Evolutionary conservation across 805 yeast genomes (phyloP).

Genomic region (Scheffersomyces amazonensis): DNA sequence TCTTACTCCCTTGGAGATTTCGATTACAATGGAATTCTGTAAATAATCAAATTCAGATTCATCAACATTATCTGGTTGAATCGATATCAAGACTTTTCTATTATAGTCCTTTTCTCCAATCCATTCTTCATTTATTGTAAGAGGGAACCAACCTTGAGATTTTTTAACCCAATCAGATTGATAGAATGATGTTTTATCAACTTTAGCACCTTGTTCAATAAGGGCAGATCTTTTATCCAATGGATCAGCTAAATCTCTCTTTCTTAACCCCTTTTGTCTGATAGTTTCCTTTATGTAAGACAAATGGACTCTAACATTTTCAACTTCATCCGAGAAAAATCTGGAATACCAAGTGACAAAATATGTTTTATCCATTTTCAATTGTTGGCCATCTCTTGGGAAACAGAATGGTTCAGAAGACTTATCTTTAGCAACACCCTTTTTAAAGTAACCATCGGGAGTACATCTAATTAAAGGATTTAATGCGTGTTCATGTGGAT

Average conservation of each 20-base stretch:
- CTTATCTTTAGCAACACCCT: conserved; percentile 56
- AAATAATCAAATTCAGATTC: conserved; percentile 66
- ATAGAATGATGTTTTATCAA: conserved; percentile 48
- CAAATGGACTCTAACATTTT: conserved; percentile 64
- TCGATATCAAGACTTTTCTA: conserved; percentile 58
- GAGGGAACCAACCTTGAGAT: conserved; percentile 60
- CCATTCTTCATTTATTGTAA: conserved; percentile 65
- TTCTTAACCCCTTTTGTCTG: conserved; percentile 55
- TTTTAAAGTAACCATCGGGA: conserved; percentile 67
- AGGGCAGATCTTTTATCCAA: conserved; percentile 26
- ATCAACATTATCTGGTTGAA: conserved; percentile 66
- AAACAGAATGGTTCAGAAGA: conserved; percentile 81
- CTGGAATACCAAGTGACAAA: conserved; percentile 81
- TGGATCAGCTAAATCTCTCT: conserved; percentile 24
- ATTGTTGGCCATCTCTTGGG: conserved; percentile 60
- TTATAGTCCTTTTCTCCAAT: conserved; percentile 45
- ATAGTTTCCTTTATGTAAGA: conserved; percentile 59
- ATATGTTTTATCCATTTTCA: conserved; percentile 61
- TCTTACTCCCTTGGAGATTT: conserved; percentile 49
- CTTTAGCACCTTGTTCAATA: conserved; percentile 36
- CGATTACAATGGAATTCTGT: conserved; percentile 40
- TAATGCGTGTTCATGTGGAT: conserved; percentile 64
- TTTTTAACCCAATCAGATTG: conserved; percentile 68
- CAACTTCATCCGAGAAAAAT: conserved; percentile 51
- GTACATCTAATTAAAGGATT: conserved; percentile 85